phyloP scores from a whole-genome alignment of 768 basidiomycete species.

The Collybiopsis luxurians region DNA sequence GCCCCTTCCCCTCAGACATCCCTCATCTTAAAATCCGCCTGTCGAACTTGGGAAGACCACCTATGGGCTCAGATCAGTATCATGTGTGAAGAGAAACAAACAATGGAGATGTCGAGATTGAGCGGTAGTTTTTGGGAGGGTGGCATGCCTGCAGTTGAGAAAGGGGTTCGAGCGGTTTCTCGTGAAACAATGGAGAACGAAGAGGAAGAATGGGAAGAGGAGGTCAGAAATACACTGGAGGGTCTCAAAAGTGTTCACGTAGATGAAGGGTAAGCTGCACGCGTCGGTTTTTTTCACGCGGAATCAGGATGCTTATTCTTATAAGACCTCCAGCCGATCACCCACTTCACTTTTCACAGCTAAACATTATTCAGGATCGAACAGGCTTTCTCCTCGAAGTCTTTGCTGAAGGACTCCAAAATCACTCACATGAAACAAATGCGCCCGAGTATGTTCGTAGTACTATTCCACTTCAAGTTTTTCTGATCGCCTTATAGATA shows the following conservation, averaged over 20 bases:
- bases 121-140: slow-evolving; percentile 84
- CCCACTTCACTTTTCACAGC: slow-evolving; percentile 79
- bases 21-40: slow-evolving; percentile 64
- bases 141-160: slow-evolving; percentile 46
- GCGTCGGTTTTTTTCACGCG: background rate
- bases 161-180: slow-evolving; percentile 27
- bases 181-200: slow-evolving; percentile 27
- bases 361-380: slow-evolving; percentile 73
- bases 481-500: slow-evolving; percentile 40
- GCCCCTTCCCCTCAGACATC: slow-evolving; percentile 70
- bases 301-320: background rate
- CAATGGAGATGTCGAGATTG: slow-evolving; percentile 60
- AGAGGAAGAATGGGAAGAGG: slow-evolving; percentile 60
- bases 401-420: slow-evolving; percentile 56
- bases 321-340: slow-evolving; percentile 61
- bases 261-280: slow-evolving; percentile 54
- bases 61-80: slow-evolving; percentile 89
- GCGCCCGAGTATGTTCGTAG: slow-evolving; percentile 54
- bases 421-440: slow-evolving; percentile 44
- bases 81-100: slow-evolving; percentile 78
- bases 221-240: slow-evolving; percentile 57
- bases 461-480: background rate
- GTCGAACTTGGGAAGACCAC: slow-evolving; percentile 92
- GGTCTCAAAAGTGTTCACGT: slow-evolving; percentile 56
- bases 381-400: slow-evolving; percentile 66